Base-by-base conservation (phyloP, 345 rosid genomes). In the Citrus mangshanensis region DNA sequence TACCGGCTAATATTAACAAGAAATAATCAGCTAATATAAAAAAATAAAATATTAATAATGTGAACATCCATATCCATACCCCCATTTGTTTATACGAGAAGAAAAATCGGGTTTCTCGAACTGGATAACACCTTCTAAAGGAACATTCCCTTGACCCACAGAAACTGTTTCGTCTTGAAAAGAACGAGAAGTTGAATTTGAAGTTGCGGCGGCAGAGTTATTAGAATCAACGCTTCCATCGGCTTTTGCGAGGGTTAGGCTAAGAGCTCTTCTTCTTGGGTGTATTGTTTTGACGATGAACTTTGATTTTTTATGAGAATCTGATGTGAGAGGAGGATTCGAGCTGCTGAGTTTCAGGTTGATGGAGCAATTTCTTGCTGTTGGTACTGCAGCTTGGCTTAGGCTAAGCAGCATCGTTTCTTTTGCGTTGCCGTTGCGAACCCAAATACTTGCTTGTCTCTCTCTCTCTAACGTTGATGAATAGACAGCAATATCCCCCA, bases 81-180 rank as follows among this genome's bases (percentile, higher is more conserved):
- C 91, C 99, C 98, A 93, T 86, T 90, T 89, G 56, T 81, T 78
- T 2, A 93, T 38, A 25, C 79, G 80, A 32, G 94, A 86, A 81
- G 94, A 80, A 13, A 81, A 78, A 25, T 54, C 77, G 78, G 92
- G 93, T 77, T 90, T 93, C 51, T 93, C 99, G 81, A 93, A 92
- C 75, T 91, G 99, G 75, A 93, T 95, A 28, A 93, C 99, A 27
- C 99, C 99, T 78, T 95, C 98, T 64, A 93, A 79, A 71, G 95
- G 93, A 58, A 93, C 91, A 59, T 85, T 85, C 70, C 92, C 93
- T 59, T 85, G 93, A 75, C 87, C 87, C 63, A 92, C 91, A 13
- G 90, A 83, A 64, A 89, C 89, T 22, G 95, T 85, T 38, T 82
- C 88, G 49, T 86, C 81, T 24, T 42, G 58, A 54, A 81, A 72